Conservation (phyloP, 164 flowering plant species). For the Magnolia sinica region DNA sequence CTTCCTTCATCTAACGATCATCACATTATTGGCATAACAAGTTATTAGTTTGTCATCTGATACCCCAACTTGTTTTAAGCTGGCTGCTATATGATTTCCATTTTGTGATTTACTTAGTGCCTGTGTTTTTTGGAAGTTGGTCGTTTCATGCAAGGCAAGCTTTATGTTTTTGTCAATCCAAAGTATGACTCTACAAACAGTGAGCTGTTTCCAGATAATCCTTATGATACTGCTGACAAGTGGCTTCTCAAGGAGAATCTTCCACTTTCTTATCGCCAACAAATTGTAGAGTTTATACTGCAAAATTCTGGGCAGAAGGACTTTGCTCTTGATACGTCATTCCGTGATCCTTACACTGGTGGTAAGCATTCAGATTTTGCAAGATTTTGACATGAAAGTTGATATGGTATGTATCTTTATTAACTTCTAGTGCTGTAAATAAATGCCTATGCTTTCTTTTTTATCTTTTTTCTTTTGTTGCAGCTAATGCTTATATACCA, state of each 20-base stretch:
- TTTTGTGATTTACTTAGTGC: neutral
- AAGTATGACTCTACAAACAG: slow-evolving; percentile 11
- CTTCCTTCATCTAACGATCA: neutral
- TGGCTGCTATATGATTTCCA: neutral
- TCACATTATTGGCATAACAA: neutral
- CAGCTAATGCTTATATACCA: slow-evolving; percentile 95
- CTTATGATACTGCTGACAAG: slow-evolving; percentile 83
- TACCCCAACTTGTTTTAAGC: neutral
- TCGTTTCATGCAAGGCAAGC: neutral
- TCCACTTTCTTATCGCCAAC: slow-evolving; percentile 86
- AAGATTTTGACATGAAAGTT: slow-evolving; percentile 5
- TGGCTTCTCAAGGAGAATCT: slow-evolving; percentile 97
- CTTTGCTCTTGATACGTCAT: slow-evolving; percentile 60
- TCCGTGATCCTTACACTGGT: slow-evolving; percentile 94
- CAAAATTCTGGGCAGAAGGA: slow-evolving; percentile 81
- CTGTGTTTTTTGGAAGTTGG: neutral
- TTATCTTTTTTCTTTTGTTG: slow-evolving; percentile 12
- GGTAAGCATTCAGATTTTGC: slow-evolving; percentile 39
- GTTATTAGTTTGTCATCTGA: neutral
- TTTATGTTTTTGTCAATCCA: neutral
- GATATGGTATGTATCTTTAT: neutral
- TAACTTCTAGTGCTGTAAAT: neutral
- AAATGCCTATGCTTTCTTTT: neutral
- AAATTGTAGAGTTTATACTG: slow-evolving; percentile 88
- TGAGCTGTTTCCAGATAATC: slow-evolving; percentile 57